Evolutionary conservation across 768 basidiomycete species (phyloP).

Genomic region (Russula lepida): DNA sequence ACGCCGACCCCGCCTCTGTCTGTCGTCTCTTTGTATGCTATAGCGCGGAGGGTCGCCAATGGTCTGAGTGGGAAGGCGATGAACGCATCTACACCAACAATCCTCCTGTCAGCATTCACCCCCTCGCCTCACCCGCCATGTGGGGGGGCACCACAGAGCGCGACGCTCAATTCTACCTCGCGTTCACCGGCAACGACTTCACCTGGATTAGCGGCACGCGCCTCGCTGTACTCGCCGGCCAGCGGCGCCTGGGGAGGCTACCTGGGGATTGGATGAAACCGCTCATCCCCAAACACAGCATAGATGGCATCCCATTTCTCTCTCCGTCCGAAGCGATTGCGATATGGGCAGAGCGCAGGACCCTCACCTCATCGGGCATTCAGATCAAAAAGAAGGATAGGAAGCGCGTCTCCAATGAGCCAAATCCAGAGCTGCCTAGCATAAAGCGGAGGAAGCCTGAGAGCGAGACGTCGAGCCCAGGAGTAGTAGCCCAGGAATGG

Average conservation of each 20-base stretch:
- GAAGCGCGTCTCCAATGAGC: constrained; percentile 1
- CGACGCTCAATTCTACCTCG: constrained; percentile 3
- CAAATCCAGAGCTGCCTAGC: not conserved
- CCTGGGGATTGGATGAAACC: constrained; percentile 4
- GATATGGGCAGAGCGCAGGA: constrained; percentile 2
- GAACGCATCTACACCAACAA: not conserved
- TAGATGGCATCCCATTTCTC: constrained; percentile 3
- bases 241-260: constrained; percentile 1
- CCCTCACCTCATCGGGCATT: constrained; percentile 1
- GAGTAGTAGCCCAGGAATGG: not conserved
- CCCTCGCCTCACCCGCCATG: constrained; percentile 1
- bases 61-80: constrained; percentile 8
- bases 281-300: constrained; percentile 2
- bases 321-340: not conserved
- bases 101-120: constrained; percentile 1
- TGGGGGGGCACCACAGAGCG: constrained; percentile 5
- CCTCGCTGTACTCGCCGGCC: not conserved
- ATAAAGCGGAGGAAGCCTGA: not conserved
- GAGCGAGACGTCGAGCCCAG: not conserved
- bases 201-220: constrained; percentile 4
- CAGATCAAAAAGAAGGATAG: not conserved
- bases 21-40: constrained; percentile 8
- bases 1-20: not conserved
- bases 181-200: constrained; percentile 6
- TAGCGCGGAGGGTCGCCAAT: not conserved